Percentiles rank a stretch among this genome's conserved stretches.
Conservation (phyloP, 345 rosid genomes). For the Eucalyptus brandiana region DNA sequence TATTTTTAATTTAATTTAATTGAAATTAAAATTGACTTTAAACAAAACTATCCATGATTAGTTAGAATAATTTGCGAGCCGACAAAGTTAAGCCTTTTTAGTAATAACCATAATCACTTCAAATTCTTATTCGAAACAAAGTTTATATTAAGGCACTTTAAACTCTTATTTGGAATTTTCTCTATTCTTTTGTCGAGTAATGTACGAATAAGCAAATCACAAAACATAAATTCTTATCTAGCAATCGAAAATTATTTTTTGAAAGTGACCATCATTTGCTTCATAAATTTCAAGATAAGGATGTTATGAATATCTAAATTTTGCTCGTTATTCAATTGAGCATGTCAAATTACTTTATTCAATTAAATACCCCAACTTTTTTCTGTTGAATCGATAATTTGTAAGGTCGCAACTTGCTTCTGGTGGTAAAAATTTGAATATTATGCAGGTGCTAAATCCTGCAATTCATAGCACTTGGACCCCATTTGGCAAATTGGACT, state of each 20-base stretch:
- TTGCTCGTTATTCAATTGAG: neutral
- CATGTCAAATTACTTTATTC: neutral
- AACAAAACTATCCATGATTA: no score
- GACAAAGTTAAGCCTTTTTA: no score
- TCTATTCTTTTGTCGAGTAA: neutral
- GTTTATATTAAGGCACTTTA: no score
- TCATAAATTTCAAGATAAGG: neutral
- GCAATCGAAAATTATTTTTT: neutral
- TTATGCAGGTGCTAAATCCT: neutral
- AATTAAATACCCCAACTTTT: neutral
- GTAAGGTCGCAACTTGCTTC: neutral
- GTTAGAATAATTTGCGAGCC: no score
- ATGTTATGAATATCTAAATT: neutral
- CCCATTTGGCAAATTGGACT: neutral
- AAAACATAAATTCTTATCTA: neutral
- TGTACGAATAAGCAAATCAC: neutral
- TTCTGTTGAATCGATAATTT: neutral
- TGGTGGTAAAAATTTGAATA: neutral
- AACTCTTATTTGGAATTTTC: no score
- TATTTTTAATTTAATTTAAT: no score
- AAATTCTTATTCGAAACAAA: accelerated
- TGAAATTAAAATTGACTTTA: no score
- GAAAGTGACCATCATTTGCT: neutral
- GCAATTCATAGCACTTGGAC: neutral
- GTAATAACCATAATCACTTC: no score